Evolutionary conservation across 2,329 filamentous ascomycete species (phyloP).

Genomic region (Aspergillus amoenus): DNA sequence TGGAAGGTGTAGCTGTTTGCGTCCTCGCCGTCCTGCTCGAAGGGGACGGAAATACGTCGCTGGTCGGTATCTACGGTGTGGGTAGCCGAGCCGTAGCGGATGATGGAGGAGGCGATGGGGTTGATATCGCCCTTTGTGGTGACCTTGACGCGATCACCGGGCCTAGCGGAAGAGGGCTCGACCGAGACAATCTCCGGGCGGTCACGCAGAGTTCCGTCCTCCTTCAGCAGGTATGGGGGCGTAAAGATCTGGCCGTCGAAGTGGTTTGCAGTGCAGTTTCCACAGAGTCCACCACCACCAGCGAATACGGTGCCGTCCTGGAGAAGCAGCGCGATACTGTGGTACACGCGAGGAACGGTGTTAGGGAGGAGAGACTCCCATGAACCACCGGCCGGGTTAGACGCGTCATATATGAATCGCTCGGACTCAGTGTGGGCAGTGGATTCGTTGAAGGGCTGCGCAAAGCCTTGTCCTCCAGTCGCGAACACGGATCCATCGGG

Average conservation of each 20-base stretch:
- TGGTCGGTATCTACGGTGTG: slow-evolving; percentile 9
- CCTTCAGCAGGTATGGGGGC: slow-evolving; percentile 54
- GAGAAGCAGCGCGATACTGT: slow-evolving; percentile 51
- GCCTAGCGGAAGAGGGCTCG: background rate
- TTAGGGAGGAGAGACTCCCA: slow-evolving; percentile 6
- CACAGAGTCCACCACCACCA: slow-evolving; percentile 56
- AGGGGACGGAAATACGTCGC: background rate
- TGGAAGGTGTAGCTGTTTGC: background rate
- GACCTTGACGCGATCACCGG: background rate
- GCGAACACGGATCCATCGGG: slow-evolving; percentile 52
- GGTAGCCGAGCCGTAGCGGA: slow-evolving; percentile 34
- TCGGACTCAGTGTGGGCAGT: slow-evolving; percentile 39
- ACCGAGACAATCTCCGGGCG: background rate
- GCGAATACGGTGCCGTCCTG: slow-evolving; percentile 52
- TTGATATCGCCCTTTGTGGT: background rate
- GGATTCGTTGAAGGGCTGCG: slow-evolving; percentile 49
- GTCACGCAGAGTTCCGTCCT: background rate
- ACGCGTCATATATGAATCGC: slow-evolving; percentile 28
- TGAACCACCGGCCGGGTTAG: too few species aligned
- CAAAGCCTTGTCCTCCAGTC: slow-evolving; percentile 47
- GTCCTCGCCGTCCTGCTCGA: background rate
- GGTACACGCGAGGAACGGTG: slow-evolving; percentile 42
- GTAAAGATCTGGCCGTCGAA: slow-evolving; percentile 56
- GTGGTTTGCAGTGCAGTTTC: slow-evolving; percentile 50
- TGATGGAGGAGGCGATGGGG: slow-evolving; percentile 37